Evolutionary conservation across 2,329 filamentous ascomycete genomes (phyloP).

Genomic region (Monilinia fructigena): DNA sequence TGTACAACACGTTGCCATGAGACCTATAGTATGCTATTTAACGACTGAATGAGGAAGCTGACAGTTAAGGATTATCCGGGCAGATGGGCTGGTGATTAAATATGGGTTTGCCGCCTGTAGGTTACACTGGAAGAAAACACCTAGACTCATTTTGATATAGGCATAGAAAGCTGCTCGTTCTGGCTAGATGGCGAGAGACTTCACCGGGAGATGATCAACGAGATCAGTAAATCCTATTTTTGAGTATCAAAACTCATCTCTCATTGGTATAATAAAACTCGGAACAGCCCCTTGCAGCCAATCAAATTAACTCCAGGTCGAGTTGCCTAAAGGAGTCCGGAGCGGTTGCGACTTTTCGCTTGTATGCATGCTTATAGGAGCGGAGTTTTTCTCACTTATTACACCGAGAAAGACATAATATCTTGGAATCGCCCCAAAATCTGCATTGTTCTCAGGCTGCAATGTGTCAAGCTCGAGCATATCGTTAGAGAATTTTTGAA

Average conservation of each 20-base stretch:
- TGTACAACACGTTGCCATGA: background rate
- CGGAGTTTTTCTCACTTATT: background rate
- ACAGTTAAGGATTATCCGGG: background rate
- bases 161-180: background rate
- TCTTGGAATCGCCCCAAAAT: background rate
- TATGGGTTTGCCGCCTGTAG: background rate
- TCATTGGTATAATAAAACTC: background rate
- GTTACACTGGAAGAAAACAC: background rate
- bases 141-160: background rate
- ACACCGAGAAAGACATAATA: conserved; percentile 10
- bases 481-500: background rate
- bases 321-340: conserved; percentile 22
- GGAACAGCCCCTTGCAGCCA: background rate
- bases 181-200: conserved; percentile 1
- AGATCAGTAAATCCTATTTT: conserved; percentile 3
- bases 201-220: background rate
- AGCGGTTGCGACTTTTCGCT: conserved; percentile 9
- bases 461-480: background rate
- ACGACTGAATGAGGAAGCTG: conserved; percentile 13
- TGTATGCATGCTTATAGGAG: conserved; percentile 11
- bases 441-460: background rate
- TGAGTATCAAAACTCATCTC: background rate
- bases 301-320: conserved; percentile 5
- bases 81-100: conserved; percentile 5
- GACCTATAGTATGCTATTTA: background rate